These are phyloP conservation scores for Phytophthora pseudosyringae DNA, from an alignment of 352 stramenopile species.

Conservation along the genomic window DNA sequence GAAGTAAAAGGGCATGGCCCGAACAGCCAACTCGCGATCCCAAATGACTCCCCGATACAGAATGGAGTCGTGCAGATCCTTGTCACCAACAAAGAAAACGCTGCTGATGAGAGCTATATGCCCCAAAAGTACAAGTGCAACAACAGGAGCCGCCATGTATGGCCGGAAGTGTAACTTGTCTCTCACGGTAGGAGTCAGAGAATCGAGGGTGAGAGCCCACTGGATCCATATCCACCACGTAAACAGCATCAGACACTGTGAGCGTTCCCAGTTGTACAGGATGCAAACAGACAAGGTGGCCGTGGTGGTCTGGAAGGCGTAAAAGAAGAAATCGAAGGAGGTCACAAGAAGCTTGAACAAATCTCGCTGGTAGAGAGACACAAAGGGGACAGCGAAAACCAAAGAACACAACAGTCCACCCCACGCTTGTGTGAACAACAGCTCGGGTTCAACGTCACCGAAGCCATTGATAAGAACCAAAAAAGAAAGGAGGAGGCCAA, in stretches of 20 bases:
- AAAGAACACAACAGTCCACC: constrained; percentile 9
- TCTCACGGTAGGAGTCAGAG: background rate
- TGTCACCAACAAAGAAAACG: background rate
- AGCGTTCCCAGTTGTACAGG: background rate
- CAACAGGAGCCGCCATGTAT: background rate
- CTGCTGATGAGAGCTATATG: background rate
- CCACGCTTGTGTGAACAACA: background rate
- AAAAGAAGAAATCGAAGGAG: constrained; percentile 55
- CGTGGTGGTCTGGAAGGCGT: constrained; percentile 30
- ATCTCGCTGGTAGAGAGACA: constrained; percentile 34
- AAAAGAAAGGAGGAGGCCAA: constrained; percentile 19
- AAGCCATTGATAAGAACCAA: constrained; percentile 3
- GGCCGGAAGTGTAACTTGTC: background rate
- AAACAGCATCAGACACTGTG: background rate
- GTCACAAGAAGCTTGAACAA: constrained; percentile 34
- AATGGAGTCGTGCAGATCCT: background rate
- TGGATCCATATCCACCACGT: background rate
- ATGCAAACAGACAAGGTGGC: constrained; percentile 15
- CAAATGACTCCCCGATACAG: background rate
- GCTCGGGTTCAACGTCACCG: background rate
- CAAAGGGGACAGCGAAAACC: constrained; percentile 20
- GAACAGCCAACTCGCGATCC: background rate
- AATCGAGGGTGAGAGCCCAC: background rate
- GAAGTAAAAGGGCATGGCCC: background rate
- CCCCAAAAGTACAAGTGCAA: background rate